phyloP scores from a whole-genome alignment of 2,329 filamentous ascomycete genomes.

The Colletotrichum sp. region DNA sequence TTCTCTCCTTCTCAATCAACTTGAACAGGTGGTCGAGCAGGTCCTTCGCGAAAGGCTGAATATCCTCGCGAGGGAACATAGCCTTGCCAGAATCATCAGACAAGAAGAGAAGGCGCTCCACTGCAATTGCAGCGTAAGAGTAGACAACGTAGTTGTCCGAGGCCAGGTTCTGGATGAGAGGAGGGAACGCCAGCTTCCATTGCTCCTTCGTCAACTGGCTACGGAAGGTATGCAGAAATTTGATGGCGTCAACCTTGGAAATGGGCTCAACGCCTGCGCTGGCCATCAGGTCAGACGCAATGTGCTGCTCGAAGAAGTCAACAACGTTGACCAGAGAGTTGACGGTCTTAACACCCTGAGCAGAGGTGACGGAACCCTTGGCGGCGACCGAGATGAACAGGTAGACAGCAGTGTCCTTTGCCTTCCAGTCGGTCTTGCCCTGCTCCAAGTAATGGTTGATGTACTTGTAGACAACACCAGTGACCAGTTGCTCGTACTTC shows the following conservation, averaged over 20 bases:
- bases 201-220: slow-evolving; percentile 91
- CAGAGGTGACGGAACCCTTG: slow-evolving; percentile 85
- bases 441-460: slow-evolving; percentile 86
- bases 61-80: slow-evolving; percentile 79
- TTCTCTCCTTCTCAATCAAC: slow-evolving; percentile 83
- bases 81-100: slow-evolving; percentile 76
- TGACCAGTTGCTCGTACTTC: slow-evolving; percentile 86
- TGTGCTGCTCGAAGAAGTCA: slow-evolving; percentile 92
- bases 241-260: slow-evolving; percentile 96
- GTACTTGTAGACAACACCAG: slow-evolving; percentile 85
- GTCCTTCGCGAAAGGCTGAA: slow-evolving; percentile 83
- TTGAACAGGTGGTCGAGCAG: slow-evolving; percentile 89
- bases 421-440: slow-evolving; percentile 86
- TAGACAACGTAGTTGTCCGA: slow-evolving; percentile 96
- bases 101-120: slow-evolving; percentile 91
- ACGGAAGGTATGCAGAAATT: slow-evolving; percentile 96
- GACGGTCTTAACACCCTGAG: slow-evolving; percentile 88
- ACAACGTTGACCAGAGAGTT: slow-evolving; percentile 89
- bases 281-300: slow-evolving; percentile 86
- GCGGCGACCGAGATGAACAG: slow-evolving; percentile 93
- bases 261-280: slow-evolving; percentile 76
- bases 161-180: slow-evolving; percentile 88
- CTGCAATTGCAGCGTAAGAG: slow-evolving; percentile 94
- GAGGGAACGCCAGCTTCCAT: slow-evolving; percentile 88
- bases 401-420: slow-evolving; percentile 98